These are phyloP conservation scores for Thermoascus crustaceus DNA, from an alignment of 2,329 filamentous ascomycete species.

Conservation along the genomic window DNA sequence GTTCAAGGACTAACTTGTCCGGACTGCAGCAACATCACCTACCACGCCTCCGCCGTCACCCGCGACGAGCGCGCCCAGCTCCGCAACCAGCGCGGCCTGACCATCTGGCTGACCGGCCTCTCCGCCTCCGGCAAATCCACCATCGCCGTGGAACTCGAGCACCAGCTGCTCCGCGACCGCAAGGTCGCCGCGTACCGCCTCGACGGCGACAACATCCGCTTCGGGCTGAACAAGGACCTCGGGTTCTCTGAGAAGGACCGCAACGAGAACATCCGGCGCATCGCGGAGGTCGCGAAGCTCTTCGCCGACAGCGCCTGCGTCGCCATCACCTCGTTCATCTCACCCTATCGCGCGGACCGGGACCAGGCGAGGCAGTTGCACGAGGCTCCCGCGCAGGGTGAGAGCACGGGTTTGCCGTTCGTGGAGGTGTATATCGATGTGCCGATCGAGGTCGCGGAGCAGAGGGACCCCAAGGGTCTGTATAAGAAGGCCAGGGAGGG, in stretches of 20 bases:
- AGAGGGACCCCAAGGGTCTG: conserved; percentile 91
- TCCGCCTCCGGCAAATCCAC: conserved; percentile 96
- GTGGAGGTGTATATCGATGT: conserved; percentile 93
- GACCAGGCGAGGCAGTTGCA: conserved; percentile 75
- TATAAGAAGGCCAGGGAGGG: conserved; percentile 95
- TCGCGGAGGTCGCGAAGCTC: conserved; percentile 92
- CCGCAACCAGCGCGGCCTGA: conserved; percentile 81
- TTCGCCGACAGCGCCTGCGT: conserved; percentile 86
- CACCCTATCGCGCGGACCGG: conserved; percentile 82
- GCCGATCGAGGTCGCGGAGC: conserved; percentile 81
- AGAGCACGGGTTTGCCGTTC: conserved; percentile 65
- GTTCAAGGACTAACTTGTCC: too few species aligned
- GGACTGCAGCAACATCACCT: conserved; percentile 40
- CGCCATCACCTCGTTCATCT: conserved; percentile 94
- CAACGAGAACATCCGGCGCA: conserved; percentile 95
- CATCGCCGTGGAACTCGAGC: conserved; percentile 91
- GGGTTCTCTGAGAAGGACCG: conserved; percentile 89
- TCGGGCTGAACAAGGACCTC: conserved; percentile 95
- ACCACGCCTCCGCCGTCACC: conserved; percentile 36
- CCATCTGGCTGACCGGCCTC: conserved; percentile 96
- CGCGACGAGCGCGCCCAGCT: conserved; percentile 33
- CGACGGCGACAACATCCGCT: conserved; percentile 96
- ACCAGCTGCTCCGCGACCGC: conserved; percentile 71
- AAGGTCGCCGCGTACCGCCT: conserved; percentile 81
- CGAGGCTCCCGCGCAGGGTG: conserved; percentile 49